Percentiles rank a stretch among this genome's conserved stretches.
Evolutionary conservation across 306 rosid species (phyloP).

Genomic region (Parietaria judaica): DNA sequence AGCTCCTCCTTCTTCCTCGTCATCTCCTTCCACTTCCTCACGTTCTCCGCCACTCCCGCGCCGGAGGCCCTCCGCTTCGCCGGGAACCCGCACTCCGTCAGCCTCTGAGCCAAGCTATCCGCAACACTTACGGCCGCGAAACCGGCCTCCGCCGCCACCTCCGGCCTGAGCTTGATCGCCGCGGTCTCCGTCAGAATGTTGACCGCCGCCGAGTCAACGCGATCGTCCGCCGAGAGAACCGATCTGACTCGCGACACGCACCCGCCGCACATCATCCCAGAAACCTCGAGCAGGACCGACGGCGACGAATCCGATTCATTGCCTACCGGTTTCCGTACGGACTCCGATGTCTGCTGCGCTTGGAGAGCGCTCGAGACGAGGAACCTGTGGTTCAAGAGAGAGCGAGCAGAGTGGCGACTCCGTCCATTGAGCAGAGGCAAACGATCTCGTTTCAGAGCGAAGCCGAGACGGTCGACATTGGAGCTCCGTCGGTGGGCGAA

Average conservation of each 20-base stretch:
- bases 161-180: slow-evolving; percentile 60
- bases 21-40: slow-evolving; percentile 87
- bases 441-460: slow-evolving; percentile 29
- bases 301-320: slow-evolving; percentile 23
- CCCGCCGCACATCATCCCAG: slow-evolving; percentile 96
- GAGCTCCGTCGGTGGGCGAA: slow-evolving; percentile 25
- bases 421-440: slow-evolving; percentile 4
- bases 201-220: slow-evolving; percentile 87
- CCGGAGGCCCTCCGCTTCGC: slow-evolving; percentile 60
- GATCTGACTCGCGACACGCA: slow-evolving; percentile 89
- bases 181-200: slow-evolving; percentile 97
- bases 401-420: slow-evolving; percentile 22
- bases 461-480: slow-evolving; percentile 22
- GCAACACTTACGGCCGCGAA: slow-evolving; percentile 35
- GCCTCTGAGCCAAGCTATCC: slow-evolving; percentile 55
- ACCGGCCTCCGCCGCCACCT: slow-evolving; percentile 19
- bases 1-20: slow-evolving; percentile 66
- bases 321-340: slow-evolving; percentile 16
- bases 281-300: slow-evolving; percentile 63
- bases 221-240: slow-evolving; percentile 56
- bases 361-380: slow-evolving; percentile 38
- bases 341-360: slow-evolving; percentile 19
- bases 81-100: slow-evolving; percentile 81
- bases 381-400: slow-evolving; percentile 16
- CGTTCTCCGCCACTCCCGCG: slow-evolving; percentile 74